Conservation (phyloP, 2,329 filamentous ascomycete species). For the Fusarium sambucinum region DNA sequence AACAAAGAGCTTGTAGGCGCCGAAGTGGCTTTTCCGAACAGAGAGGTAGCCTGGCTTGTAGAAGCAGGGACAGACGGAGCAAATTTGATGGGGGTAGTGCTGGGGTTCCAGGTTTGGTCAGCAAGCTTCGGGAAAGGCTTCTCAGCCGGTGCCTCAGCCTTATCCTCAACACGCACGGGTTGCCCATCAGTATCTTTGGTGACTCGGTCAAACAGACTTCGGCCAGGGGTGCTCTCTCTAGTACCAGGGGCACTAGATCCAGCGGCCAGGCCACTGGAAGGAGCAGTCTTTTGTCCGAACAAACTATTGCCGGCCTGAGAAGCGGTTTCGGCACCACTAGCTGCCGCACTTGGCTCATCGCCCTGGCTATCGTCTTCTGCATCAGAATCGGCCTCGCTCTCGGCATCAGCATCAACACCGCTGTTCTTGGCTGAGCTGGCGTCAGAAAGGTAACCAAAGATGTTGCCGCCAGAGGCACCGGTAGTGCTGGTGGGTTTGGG, state of each 20-base stretch:
- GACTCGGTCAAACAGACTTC: slow-evolving; percentile 68
- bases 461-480: slow-evolving; percentile 58
- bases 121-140: slow-evolving; percentile 48
- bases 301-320: slow-evolving; percentile 47
- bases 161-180: slow-evolving; percentile 57
- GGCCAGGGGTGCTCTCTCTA: slow-evolving; percentile 59
- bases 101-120: slow-evolving; percentile 59
- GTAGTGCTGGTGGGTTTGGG: slow-evolving; percentile 51
- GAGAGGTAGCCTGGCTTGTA: slow-evolving; percentile 47
- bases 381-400: slow-evolving; percentile 61
- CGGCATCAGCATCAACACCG: slow-evolving; percentile 61
- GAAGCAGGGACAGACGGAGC: slow-evolving; percentile 52
- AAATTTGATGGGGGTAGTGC: slow-evolving; percentile 68
- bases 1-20: slow-evolving; percentile 52
- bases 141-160: slow-evolving; percentile 42
- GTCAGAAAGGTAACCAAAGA: slow-evolving; percentile 71
- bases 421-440: slow-evolving; percentile 67
- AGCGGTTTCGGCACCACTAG: slow-evolving; percentile 58
- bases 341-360: slow-evolving; percentile 58
- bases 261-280: slow-evolving; percentile 41
- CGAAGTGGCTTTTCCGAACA: slow-evolving; percentile 51
- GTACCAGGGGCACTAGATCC: slow-evolving; percentile 57
- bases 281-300: slow-evolving; percentile 51
- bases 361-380: slow-evolving; percentile 57
- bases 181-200: slow-evolving; percentile 64